Base-by-base conservation (phyloP, 1,139 yeast species). In the Saccharomyces pastorianus region DNA sequence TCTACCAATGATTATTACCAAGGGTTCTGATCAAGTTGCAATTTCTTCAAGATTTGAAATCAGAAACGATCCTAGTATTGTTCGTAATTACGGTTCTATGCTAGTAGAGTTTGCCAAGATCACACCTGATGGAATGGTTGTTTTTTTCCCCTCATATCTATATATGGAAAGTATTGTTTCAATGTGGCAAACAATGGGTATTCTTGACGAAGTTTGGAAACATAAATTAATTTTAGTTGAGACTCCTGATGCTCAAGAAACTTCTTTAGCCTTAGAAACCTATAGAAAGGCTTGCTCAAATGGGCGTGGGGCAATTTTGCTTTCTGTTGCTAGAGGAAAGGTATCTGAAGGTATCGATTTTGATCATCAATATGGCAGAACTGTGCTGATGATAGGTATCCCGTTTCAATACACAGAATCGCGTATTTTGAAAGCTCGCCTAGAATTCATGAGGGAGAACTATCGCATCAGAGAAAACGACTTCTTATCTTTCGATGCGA, bases 341-440 rank as follows among this genome's bases (percentile, higher is more conserved):
- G 98, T 93, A 1, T 88, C 96, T 1, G 99, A 93, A 73, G 99
- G 99, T 58, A 93, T 93, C 64, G 99, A 93, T 89, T 93, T 93
- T 74, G 99, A 95, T 68, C 97, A 93, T 70, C 99, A 93, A 62
- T 93, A 88, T 70, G 99, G 99, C 14, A 82, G 99, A 65, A 89
- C 99, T 0, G 99, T 93, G 59, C 77, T 93, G 60, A 91, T 93
- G 98, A 91, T 95, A 73, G 99, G 99, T 61, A 95, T 93, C 59
- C 99, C 99, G 0, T 93, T 91, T 78, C 99, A 93, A 76, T 93
- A 93, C 71, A 95, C 99, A 0, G 99, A 93, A 68, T 90, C 97
- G 8, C 83, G 99, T 66, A 93, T 93, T 58, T 76, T 93, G 61
- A 95, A 93, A 64, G 99, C 99, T 0, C 80, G 99, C 55, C 76